A percentile compares a stretch with the other conserved stretches of the same genome.
These are phyloP conservation scores for Chenopodium berlandieri DNA, from an alignment of 148 eudicot genomes.

Conservation along the genomic window DNA sequence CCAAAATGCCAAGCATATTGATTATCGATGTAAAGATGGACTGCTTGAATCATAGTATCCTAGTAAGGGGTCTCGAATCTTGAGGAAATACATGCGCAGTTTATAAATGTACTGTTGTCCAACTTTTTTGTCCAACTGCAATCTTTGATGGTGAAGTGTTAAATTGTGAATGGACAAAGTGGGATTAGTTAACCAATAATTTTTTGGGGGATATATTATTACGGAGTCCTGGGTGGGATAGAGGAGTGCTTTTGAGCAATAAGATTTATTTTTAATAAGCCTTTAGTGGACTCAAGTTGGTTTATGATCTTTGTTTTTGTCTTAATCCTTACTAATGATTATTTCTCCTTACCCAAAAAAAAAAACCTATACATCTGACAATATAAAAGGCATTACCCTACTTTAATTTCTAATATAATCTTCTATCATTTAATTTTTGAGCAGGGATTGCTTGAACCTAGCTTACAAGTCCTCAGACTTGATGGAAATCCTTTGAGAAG, in stretches of 20 bases:
- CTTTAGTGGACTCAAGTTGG: not conserved
- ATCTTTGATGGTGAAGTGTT: not conserved
- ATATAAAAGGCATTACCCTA: not conserved
- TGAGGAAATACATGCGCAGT: not conserved
- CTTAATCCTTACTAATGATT: not conserved
- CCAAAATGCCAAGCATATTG: not conserved
- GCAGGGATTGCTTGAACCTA: slow-evolving; percentile 93
- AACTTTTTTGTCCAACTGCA: not conserved
- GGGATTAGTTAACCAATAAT: not conserved
- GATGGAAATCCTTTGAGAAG: slow-evolving; percentile 96
- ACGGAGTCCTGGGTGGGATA: not conserved
- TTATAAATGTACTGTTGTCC: not conserved
- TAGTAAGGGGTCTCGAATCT: not conserved
- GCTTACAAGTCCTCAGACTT: slow-evolving; percentile 81
- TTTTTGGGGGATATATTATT: not conserved
- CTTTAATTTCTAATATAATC: not conserved
- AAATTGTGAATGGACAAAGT: not conserved
- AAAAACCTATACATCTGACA: not conserved
- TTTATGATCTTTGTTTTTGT: not conserved
- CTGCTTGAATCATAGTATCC: not conserved
- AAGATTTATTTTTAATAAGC: not conserved
- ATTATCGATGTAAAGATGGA: not conserved
- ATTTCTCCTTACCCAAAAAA: not conserved
- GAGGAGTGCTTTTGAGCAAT: not conserved
- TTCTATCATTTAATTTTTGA: slow-evolving; percentile 24